phyloP scores from a whole-genome alignment of 192 early-diverging fungal species.

The Cetraspora pellucida region DNA sequence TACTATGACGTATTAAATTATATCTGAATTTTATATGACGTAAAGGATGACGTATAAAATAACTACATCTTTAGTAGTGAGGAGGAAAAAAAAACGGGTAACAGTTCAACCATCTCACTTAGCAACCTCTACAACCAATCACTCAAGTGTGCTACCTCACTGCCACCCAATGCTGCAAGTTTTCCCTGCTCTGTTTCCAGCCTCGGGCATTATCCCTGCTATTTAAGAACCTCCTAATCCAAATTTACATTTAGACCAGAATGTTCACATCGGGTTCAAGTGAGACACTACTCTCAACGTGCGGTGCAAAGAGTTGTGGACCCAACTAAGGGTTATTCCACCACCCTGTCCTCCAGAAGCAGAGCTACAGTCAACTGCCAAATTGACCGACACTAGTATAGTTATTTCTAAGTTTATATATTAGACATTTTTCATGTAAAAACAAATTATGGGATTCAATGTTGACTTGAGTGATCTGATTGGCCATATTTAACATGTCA shows the following conservation, averaged over 20 bases:
- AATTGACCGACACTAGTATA: background rate
- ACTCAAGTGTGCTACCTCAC: conserved; percentile 48
- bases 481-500: too few relatives aligned
- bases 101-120: conserved; percentile 22
- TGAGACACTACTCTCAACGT: conserved; percentile 49
- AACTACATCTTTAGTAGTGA: too few relatives aligned
- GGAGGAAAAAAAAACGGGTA: background rate
- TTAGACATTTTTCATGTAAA: too few relatives aligned
- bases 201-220: conserved; percentile 43
- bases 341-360: conserved; percentile 30
- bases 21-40: too few relatives aligned
- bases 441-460: too few relatives aligned
- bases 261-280: conserved; percentile 47
- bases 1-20: too few relatives aligned
- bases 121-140: conserved; percentile 28
- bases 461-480: too few relatives aligned
- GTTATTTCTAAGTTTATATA: too few relatives aligned
- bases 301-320: conserved; percentile 1
- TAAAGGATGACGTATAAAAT: too few relatives aligned
- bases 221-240: conserved; percentile 46
- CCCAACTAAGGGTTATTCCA: conserved; percentile 18
- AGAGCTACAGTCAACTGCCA: conserved; percentile 32
- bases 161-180: conserved; percentile 47
- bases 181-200: conserved; percentile 55
- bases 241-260: conserved; percentile 39